Evolutionary conservation across 148 eudicot genomes (phyloP), one percentile per base, ranked within the genome.

Genomic region (Drosera capensis): DNA sequence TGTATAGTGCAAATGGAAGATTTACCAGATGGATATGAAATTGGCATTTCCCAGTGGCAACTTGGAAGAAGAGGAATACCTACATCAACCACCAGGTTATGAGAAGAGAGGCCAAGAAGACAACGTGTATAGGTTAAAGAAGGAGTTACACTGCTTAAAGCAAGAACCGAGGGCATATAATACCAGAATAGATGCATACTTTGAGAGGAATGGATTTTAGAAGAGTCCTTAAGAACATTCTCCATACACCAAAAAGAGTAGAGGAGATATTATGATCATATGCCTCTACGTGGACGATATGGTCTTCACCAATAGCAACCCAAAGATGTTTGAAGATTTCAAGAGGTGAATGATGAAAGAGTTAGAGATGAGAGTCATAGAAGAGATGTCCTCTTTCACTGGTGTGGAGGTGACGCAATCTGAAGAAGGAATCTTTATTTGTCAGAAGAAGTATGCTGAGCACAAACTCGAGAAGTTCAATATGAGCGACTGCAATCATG

Each of bases 1-100:
- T 8, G 44, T 44, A 0, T 44, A 35, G 24, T 35, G 38, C 3
- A 7, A 23, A 41, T 52, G 56, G 46, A 19, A 39, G 14, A 25
- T 52, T 25, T 15, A 52, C 20, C 46, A 52, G 14, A 23, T 50
- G 25, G 54, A 34, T 35, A 43, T 50, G 12, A 50, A 50, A 36
- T 35, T 25, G 36, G 17, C 23, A 39, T 39, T 39, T 15, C 16
- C 15, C 0, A 39, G 15, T 39, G 43, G 43, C 6, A 7, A 9
- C 15, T 15, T 34, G 1, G 16, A 20, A 31, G 54, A 50, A 50
- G 54, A 50, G 21, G 54, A 19, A 7, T 34, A 31, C 20, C 22
- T 52, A 14, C 35, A 40, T 7, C 47, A 52, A 13, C 56, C 47
- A 23, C 18, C 22, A 14, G 20, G 18, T 5, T 38, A 3, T 36